Percentiles rank a stretch among this genome's conserved stretches.
phyloP scores from a whole-genome alignment of 2,329 filamentous ascomycete species.

The Cercospora canescens region DNA sequence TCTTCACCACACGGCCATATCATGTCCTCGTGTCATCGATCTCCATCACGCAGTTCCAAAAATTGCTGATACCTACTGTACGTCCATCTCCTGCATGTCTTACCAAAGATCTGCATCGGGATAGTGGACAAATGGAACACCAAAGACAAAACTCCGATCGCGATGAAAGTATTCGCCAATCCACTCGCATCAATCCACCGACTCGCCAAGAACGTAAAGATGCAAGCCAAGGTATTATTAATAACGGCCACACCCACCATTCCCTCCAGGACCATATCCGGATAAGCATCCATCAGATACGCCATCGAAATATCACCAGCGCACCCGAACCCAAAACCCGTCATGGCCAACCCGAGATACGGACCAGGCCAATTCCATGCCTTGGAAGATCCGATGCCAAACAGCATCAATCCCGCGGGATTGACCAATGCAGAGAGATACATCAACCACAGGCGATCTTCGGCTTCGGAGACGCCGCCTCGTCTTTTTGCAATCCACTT shows the following conservation, averaged over 20 bases:
- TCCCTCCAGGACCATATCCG: conserved; percentile 58
- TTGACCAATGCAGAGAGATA: conserved; percentile 52
- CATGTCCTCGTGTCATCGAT: conserved; percentile 14
- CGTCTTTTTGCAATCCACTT: conserved; percentile 57
- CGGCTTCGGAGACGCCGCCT: conserved; percentile 56
- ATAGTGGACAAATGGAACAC: conserved; percentile 52
- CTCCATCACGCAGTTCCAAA: conserved; percentile 29
- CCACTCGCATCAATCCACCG: conserved; percentile 51
- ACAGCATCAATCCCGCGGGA: conserved; percentile 54
- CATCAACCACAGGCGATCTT: conserved; percentile 56
- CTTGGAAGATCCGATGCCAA: conserved; percentile 53
- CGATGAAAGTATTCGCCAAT: conserved; percentile 52
- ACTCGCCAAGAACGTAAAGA: conserved; percentile 52
- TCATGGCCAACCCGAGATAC: conserved; percentile 58
- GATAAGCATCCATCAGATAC: conserved; percentile 58
- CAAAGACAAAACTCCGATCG: conserved; percentile 53
- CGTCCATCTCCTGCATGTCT: conserved; percentile 52
- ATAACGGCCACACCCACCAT: conserved; percentile 61
- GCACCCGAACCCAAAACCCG: conserved; percentile 61
- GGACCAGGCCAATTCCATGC: conserved; percentile 55
- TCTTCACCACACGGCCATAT: too few species aligned
- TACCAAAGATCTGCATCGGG: conserved; percentile 58
- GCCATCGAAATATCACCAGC: conserved; percentile 55
- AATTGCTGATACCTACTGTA: conserved; percentile 30
- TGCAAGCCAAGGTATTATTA: conserved; percentile 57